Conservation (phyloP, 2,329 filamentous ascomycete genomes). For the Fusarium sp. region DNA sequence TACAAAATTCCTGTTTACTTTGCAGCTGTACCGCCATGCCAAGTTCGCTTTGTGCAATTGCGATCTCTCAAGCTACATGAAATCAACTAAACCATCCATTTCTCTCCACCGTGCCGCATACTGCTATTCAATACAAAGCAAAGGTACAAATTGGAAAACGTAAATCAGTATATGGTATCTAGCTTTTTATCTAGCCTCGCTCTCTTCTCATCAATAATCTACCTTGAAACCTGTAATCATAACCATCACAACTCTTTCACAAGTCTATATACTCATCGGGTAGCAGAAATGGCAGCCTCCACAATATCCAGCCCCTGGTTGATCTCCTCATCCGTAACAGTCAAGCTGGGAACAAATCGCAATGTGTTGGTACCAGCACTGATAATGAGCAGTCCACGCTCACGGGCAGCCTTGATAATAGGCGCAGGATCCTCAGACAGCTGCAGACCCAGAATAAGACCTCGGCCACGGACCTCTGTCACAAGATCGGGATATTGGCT, state of each 20-base stretch:
- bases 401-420: constrained; percentile 86
- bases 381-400: constrained; percentile 89
- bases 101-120: rapidly evolving
- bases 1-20: neutral
- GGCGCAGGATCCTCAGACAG: constrained; percentile 77
- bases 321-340: constrained; percentile 85
- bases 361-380: constrained; percentile 94
- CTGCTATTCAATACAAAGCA: neutral
- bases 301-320: constrained; percentile 81
- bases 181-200: constrained; percentile 31
- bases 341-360: constrained; percentile 89
- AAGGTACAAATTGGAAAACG: neutral
- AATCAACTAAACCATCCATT: neutral
- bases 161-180: constrained; percentile 40
- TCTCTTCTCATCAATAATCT: constrained; percentile 19
- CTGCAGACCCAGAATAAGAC: constrained; percentile 89
- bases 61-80: neutral
- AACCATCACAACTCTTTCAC: neutral
- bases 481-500: constrained; percentile 75
- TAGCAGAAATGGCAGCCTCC: constrained; percentile 71
- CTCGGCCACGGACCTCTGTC: constrained; percentile 83
- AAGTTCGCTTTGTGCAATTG: neutral
- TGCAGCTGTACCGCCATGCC: neutral
- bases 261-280: constrained; percentile 47
- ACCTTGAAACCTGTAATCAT: constrained; percentile 15